Conservation (phyloP, 192 early-diverging fungal genomes). For the Backusella psychrophila region DNA sequence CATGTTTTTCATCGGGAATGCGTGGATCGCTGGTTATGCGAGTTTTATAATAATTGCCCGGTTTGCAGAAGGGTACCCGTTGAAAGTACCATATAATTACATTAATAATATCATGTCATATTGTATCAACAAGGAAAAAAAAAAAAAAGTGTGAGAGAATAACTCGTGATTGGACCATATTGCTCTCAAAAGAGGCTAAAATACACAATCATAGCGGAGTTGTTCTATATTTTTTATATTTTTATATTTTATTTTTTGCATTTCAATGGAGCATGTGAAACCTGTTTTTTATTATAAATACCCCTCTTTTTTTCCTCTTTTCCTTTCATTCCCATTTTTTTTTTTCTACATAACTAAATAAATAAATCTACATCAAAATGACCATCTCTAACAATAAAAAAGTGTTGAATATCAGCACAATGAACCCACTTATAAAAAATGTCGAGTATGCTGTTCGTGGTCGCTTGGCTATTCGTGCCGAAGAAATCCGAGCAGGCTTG, state of each 20-base stretch:
- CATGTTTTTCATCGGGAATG: constrained; percentile 55
- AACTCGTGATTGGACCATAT: not conserved
- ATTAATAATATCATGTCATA: not conserved
- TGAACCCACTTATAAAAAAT: constrained; percentile 67
- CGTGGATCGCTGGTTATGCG: constrained; percentile 52
- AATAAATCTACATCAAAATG: not conserved
- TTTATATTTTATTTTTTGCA: not conserved
- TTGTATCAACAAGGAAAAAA: not conserved
- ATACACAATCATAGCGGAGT: not conserved
- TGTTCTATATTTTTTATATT: not conserved
- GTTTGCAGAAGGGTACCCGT: constrained; percentile 53
- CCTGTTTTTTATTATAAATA: constrained; percentile 2
- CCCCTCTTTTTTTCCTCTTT: not conserved
- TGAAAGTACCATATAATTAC: not conserved
- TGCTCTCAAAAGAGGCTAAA: not conserved
- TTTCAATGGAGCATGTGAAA: not conserved
- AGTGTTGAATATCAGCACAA: constrained; percentile 46
- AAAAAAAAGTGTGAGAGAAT: constrained; percentile 7
- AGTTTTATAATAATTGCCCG: constrained; percentile 49
- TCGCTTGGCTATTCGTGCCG: constrained; percentile 89
- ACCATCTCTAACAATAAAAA: not conserved
- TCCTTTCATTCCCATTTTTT: not conserved
- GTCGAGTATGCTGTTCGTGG: constrained; percentile 97
- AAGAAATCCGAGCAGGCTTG: constrained; percentile 63
- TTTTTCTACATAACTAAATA: not conserved